Evolutionary conservation across 2,329 filamentous ascomycete species (phyloP), one percentile per base, ranked within the genome.

Genomic region (Claviceps cyperi): DNA sequence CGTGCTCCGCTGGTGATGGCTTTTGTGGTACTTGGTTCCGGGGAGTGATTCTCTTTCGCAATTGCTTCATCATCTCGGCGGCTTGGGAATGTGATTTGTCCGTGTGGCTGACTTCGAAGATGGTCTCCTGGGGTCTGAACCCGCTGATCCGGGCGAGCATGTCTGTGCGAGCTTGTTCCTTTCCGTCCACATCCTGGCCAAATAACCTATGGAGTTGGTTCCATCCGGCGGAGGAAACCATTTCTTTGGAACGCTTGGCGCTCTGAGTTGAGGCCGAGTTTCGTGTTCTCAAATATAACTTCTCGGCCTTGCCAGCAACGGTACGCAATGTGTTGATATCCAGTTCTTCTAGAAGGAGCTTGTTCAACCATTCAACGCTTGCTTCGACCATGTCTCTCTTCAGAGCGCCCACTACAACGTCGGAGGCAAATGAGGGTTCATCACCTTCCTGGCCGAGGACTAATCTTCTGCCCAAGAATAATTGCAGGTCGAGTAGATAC

Each of bases 231-330:
- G 81, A 81, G 4, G 77, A 70, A 2, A 89, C 80, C 15, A 96
- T 67, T 55, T 88, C 81, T 59, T 91, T 89, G 2, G 89, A 79
- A 38, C 92, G 77, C 66, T 91, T 94, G 7, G 89, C 91, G 62
- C 90, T 96, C 66, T 96, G 87, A 43, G 76, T 80, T 1, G 91
- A 94, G 4, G 94, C 92, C 6, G 90, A 84, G 60, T 94, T 92
- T 38, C 91, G 80, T 1, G 92, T 96, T 59, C 83, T 85, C 58
- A 90, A 75, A 62, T 98, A 98, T 14, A 96, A 80, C 65, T 86
- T 94, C 67, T 98, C 91, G 54, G 91, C 94, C 64, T 96, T 95
- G 21, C 69, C 73, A 0, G 89, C 82, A 6, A 98, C 91, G 11
- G 69, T 71, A 21, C 83, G 80, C 53, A 96, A 76, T 1, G 75